Evolutionary conservation across 2,329 filamentous ascomycete species (phyloP), one percentile per base, ranked within the genome.

Genomic region (Phaeosphaeriaceae sp.): DNA sequence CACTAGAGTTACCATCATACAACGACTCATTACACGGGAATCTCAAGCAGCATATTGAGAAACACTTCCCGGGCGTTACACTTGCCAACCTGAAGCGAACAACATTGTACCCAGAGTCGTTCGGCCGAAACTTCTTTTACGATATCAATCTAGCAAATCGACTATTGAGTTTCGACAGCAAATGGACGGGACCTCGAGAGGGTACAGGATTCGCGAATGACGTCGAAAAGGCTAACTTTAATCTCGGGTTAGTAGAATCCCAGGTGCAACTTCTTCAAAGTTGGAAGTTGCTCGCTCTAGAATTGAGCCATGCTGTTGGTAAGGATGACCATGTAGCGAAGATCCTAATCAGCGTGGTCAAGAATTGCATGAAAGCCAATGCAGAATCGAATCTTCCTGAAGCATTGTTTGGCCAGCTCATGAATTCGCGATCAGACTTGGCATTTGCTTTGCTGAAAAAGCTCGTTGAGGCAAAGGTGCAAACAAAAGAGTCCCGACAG

Each of bases 161-260:
- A 62, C 85, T 97, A 71, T 81, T 99, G 17, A 79, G 79, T 15
- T 90, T 89, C 64, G 89, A 96, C 70, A 80, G 84, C 47, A 86
- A 87, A 32, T 99, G 94, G 94, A 35, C 72, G 50, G 59, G 80
- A 78, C 58, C 81, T 77, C 59, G 82, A 34, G 49, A 62, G 46
- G 67, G 84, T 46, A 83, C 87, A 63, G 92, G 92, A 0, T 96
- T 96, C 74, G 82, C 83, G 54, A 83, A 84, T 40, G 94, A 99
- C 69, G 87, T 99, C 74, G 84, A 87, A 64, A 86, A 86, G 52
- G 94, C 93, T 34, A 99, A 99, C 71, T 78, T 88, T 54, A 97
- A 99, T 72, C 73, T 99, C 43, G 96, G 92, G 18, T 79, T 96
- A 28, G 91, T 99, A 28, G 92, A 97, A 71, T 90, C 93, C 18